Evolutionary conservation across 108 stramenopile genomes (phyloP), one percentile per base, ranked within the genome.

Genomic region (Skeletonema costatum): DNA sequence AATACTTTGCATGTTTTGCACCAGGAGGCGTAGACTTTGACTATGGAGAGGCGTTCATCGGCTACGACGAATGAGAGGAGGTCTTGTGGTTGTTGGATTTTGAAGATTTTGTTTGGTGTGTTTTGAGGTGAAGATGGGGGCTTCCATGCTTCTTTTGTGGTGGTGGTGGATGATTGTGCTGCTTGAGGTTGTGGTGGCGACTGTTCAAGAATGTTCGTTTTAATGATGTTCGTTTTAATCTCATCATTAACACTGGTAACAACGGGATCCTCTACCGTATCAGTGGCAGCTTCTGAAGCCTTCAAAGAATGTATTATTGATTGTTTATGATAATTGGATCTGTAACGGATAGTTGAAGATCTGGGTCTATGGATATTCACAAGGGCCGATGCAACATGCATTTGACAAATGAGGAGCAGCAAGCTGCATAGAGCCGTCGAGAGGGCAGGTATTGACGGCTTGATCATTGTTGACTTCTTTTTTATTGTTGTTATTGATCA

Each of bases 1-100:
- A 84, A 81, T 1, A 64, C 69, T 38, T 74, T 39, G 42, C 83
- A 84, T 19, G 79, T 81, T 71, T 84, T 84, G 33, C 83, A 84
- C 83, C 83, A 84, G 32, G 51, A 58, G 17, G 83, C 83, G 44
- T 76, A 77, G 48, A 81, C 77, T 73, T 81, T 84, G 53, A 81
- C 51, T 63, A 83, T 62, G 58, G 78, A 75, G 46, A 83, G 65
- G 36, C 78, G 76, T 68, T 83, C 82, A 31, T 83, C 82, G 56
- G 75, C 60, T 51, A 80, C 66, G 17, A 83, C 78, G 59, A 83
- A 83, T 64, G 79, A 73, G 39, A 83, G 68, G 51, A 83, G 75
- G 41, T 83, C 82, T 69, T 83, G 82, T 32, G 81, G 81, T 53
- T 75, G 81, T 32, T 50, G 42, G 17, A 82, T 82, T 56, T 56